Evolutionary conservation across 176 grass and related monocot genomes (phyloP), one percentile per base, ranked within the genome.

Genomic region (Oryza brachyantha): DNA sequence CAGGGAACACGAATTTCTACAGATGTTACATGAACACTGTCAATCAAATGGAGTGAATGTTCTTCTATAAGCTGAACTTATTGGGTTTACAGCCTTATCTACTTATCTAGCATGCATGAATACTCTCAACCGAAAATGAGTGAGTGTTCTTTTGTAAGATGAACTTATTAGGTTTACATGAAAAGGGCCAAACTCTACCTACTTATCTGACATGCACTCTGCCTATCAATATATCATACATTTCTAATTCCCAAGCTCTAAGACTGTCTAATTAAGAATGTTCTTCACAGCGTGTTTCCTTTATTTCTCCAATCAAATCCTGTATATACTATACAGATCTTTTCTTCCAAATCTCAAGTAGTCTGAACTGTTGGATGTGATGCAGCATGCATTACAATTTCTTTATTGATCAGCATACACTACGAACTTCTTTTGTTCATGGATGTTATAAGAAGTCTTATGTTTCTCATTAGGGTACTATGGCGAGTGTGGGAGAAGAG

Each of bases 401-500:
- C 5, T 64, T 77, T 62, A 35, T 67, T 22, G 16, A 38, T 39
- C 48, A n/a, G 48, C 17, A n/a, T 52, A 21, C 48, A 52, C 48
- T 21, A 52, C 5, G 0, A n/a, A n/a, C 19, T 2, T 6, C n/a
- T 52, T 52, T 16, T 52, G 7, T 52, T 52, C 7, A 46, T 17
- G 43, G 43, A 52, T 52, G 19, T 3, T 17, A 52, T 52, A 52
- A 52, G 17, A 52, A 52, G 16, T 57, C 8, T 48, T 48, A 16
- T 48, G 21, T 24, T 55, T 22, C 22, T 59, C 21, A 77, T 52
- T 52, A 99, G 92, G 96, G 62, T 96, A 99, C 66, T 86, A 96
- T 71, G 96, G 96, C 60, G 96, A 99, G 83, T 99, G 96, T 84
- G 92, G 92, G 36, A 99, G 95, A 85, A 89, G 96, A 84, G 92